phyloP scores from a whole-genome alignment of 148 eudicot genomes.

The Rhododendron molle region DNA sequence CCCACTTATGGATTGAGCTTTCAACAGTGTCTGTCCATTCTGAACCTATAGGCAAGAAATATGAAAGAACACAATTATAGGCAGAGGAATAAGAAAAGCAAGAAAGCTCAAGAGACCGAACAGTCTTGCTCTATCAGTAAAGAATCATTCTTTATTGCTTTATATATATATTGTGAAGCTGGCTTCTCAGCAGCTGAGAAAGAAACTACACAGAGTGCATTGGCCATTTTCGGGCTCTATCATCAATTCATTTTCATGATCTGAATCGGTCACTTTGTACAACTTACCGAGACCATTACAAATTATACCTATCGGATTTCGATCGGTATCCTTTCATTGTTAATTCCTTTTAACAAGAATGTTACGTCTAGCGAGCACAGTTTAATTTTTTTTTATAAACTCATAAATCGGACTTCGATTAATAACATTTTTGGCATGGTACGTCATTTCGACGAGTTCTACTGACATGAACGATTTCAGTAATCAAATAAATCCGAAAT shows the following conservation, averaged over 20 bases:
- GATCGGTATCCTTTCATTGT: not conserved
- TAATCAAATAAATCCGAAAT: not conserved
- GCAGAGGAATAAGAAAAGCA: not conserved
- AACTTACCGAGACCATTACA: not conserved
- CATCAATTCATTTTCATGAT: no score
- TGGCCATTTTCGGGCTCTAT: not conserved
- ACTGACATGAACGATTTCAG: not conserved
- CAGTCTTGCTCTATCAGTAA: conserved; percentile 15
- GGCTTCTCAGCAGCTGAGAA: not conserved
- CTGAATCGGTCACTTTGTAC: not conserved
- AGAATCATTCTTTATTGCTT: conserved; percentile 11
- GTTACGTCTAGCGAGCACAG: not conserved
- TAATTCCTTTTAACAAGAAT: not conserved
- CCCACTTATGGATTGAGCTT: not conserved
- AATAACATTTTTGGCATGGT: not conserved
- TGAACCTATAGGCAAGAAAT: not conserved
- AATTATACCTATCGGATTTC: no score
- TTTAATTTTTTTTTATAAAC: not conserved
- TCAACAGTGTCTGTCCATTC: not conserved
- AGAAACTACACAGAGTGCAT: not conserved
- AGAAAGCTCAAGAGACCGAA: not conserved
- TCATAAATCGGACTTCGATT: no score
- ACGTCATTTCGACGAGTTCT: no score
- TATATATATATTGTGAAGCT: not conserved
- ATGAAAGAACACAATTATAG: not conserved